Percentiles rank a stretch among this genome's conserved stretches.
phyloP scores from a whole-genome alignment of 73 alveolate genomes.

The Symbiodinium natans region DNA sequence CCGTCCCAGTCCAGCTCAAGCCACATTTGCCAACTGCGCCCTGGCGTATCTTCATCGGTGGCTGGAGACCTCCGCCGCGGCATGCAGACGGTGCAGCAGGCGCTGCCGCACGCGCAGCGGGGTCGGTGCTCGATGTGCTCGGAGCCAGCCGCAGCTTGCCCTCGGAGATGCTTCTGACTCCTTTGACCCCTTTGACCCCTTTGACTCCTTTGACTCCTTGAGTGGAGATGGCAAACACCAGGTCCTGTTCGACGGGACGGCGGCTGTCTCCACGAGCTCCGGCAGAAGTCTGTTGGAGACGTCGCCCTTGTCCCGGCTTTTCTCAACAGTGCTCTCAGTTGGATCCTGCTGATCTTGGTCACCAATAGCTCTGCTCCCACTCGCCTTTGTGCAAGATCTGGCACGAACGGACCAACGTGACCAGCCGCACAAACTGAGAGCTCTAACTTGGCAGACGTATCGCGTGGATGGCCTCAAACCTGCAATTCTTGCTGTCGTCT shows the following conservation, averaged over 20 bases:
- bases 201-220: background rate
- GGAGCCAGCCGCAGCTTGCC: background rate
- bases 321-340: too few species aligned
- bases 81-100: background rate
- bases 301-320: too few species aligned
- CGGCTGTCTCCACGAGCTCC: background rate
- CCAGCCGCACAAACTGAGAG: slow-evolving; percentile 67
- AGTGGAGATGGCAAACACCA: too few species aligned
- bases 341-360: too few species aligned
- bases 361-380: too few species aligned
- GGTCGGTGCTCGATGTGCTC: background rate
- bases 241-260: too few species aligned
- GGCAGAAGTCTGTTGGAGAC: background rate
- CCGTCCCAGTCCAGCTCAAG: too few species aligned
- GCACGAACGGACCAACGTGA: slow-evolving; percentile 47
- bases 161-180: background rate
- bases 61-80: background rate
- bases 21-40: too few species aligned
- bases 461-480: slow-evolving; percentile 22
- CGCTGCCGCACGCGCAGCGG: background rate
- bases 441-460: slow-evolving; percentile 70
- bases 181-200: background rate
- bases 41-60: background rate
- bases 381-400: background rate
- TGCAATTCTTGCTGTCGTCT: slow-evolving; percentile 25